Conservation (phyloP, 768 basidiomycete genomes). For the Suillus decipiens region DNA sequence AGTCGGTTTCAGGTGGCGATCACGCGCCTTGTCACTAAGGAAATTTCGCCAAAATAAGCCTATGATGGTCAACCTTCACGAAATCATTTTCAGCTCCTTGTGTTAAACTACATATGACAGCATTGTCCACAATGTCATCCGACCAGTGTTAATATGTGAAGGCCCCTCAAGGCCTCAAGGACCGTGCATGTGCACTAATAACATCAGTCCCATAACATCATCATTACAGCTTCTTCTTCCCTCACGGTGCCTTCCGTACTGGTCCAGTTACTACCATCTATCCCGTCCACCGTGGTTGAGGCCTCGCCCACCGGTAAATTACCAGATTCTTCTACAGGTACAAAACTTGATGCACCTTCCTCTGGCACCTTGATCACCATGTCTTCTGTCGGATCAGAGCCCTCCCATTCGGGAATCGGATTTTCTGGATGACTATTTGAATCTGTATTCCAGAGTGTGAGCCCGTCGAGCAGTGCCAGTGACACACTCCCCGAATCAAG, state of each 20-base stretch:
- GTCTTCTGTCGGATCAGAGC: not conserved
- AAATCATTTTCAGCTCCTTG: not conserved
- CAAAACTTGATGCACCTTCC: not conserved
- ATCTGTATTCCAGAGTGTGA: constrained; percentile 48
- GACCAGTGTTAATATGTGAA: not conserved
- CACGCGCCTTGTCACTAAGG: constrained; percentile 8
- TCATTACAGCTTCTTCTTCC: constrained; percentile 26
- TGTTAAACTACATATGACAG: not conserved
- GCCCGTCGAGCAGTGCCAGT: constrained; percentile 44
- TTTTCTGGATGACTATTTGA: constrained; percentile 2
- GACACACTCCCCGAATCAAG: constrained; percentile 52
- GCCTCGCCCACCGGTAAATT: not conserved
- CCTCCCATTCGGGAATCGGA: constrained; percentile 9
- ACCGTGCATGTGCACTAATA: not conserved
- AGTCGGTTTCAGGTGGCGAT: constrained; percentile 10
- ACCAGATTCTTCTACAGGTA: not conserved
- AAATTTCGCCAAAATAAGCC: constrained; percentile 10
- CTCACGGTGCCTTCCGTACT: constrained; percentile 2
- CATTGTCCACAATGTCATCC: constrained; percentile 1
- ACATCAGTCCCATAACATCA: constrained; percentile 19
- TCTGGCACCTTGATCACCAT: not conserved
- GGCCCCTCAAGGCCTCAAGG: not conserved
- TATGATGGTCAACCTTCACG: not conserved
- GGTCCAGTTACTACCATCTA: not conserved
- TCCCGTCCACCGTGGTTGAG: constrained; percentile 1